Evolutionary conservation across 2,329 filamentous ascomycete genomes (phyloP).

Genomic region (Cercospora janseana): DNA sequence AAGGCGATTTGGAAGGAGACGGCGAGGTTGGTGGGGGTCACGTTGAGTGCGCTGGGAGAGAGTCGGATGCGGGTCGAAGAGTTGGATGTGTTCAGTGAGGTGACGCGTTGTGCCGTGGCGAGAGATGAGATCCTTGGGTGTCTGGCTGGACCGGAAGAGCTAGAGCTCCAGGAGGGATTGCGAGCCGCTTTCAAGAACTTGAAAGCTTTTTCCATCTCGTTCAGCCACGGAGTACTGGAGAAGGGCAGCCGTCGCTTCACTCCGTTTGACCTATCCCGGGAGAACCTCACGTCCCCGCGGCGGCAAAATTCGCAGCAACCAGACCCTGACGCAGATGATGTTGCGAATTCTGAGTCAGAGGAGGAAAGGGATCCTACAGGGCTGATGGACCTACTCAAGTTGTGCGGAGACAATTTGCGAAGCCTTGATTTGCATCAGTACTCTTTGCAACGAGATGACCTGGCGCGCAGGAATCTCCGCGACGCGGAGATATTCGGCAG

Average conservation of each 20-base stretch:
- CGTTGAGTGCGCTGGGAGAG: not conserved
- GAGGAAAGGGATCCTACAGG: constrained; percentile 15
- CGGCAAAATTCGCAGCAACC: too few relatives aligned
- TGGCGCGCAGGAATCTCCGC: constrained; percentile 3
- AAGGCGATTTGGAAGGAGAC: constrained; percentile 7
- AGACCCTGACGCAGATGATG: too few relatives aligned
- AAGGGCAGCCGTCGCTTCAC: not conserved
- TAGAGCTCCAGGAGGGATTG: not conserved
- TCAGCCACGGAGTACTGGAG: not conserved
- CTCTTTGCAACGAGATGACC: not conserved
- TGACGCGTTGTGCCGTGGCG: constrained; percentile 5
- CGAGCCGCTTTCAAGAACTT: not conserved
- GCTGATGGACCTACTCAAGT: constrained; percentile 5
- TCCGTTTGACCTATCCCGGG: too few relatives aligned
- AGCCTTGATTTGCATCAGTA: constrained; percentile 16
- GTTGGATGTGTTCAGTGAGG: constrained; percentile 10
- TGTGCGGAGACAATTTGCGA: constrained; percentile 12
- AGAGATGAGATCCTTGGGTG: constrained; percentile 3
- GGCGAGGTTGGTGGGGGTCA: not conserved
- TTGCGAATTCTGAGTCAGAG: constrained; percentile 10
- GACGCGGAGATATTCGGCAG: not conserved
- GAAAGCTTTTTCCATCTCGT: constrained; percentile 9
- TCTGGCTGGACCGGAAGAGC: not conserved
- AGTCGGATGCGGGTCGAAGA: not conserved
- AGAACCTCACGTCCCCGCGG: too few relatives aligned